Evolutionary conservation across 75 land plant species (phyloP), one percentile per base, ranked within the genome.

Genomic region (Sequoiadendron giganteum): DNA sequence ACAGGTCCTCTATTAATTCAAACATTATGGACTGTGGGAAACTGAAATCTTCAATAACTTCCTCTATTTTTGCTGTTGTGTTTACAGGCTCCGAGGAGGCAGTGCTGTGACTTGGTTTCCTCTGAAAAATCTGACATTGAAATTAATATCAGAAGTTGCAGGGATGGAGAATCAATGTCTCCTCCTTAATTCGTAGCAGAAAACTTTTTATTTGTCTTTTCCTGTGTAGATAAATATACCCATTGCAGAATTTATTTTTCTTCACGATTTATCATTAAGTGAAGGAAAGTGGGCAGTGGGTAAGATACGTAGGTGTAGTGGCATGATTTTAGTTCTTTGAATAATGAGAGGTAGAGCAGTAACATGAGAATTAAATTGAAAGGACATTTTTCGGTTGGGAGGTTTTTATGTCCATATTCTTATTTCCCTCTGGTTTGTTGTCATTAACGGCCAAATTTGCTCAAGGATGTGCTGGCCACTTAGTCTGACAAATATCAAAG

Each of bases 31-130:
- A 48, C 52, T 48, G 52, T 9, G 52, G 52, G 13, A 48, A 1
- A 0, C 6, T 70, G 0, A 25, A 25, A 6, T 9, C 73, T 70
- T 9, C 25, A 25, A 70, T 70, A 70, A n/a, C 73, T 61, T 61
- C 19, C 68, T 70, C 32, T 70, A 6, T 5, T n/a, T n/a, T 28
- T 70, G n/a, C 73, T n/a, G 5, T 72, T 25, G 8, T 58, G 6
- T 58, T 58, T 32, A 28, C 16, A 75, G 77, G 83, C 83, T 80
- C 43, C 47, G 10, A 80, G 83, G 47, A 80, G 83, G 47, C 83
- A 80, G 21, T 39, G 83, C 2, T 80, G 83, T 8, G 83, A 80
- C 8, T 2, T 80, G 21, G 28, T 80, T 43, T 80, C 83, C 3
- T 80, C 83, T 43, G n/a, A 1, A 38, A 77, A 80, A 8, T 43